Base-by-base conservation (phyloP, 495 filamentous ascomycete genomes). In the Trichoderma asperelloides region DNA sequence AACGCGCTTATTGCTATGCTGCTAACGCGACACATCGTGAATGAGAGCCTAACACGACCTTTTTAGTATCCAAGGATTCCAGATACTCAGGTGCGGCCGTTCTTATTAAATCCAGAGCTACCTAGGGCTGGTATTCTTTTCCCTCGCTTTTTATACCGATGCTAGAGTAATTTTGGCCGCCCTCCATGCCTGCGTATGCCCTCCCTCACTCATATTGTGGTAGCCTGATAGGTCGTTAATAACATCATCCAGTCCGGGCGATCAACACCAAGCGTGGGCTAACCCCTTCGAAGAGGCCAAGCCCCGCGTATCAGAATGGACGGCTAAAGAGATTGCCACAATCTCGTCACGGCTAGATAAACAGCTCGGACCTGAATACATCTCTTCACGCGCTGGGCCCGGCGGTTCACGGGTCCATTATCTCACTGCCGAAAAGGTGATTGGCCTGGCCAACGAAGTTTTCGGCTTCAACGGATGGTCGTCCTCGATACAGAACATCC, bases 391-490 rank as follows among this genome's bases (percentile, higher is more conserved):
- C 71, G 81, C 88, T 18, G 95, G 96, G 21, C 86, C 91, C 7
- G 87, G 86, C 0, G 93, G 92, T 49, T 85, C 87, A 66, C 94
- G 91, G 75, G 88, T 98, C 21, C 90, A 95, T 72, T 98, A 99
- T 78, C 81, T 99, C 37, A 85, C 90, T 13, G 92, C 91, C 7
- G 92, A 98, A 70, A 98, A 98, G 78, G 91, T 87, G 75, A 98
- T 99, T 70, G 90, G 89, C 64, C 88, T 99, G 43, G 95, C 95
- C 41, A 99, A 99, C 72, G 92, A 99, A 71, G 90, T 98, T 4
- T 97, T 99, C 78, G 95, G 95, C 11, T 99, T 99, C 81, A 97
- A 98, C 77, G 95, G 95, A 57, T 99, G 95, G 95, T 96, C 91
- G 15, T 95, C 90, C 65, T 85, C 87, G 57, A 96, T 99, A 64